Conservation (phyloP, 441 rosid species). For the Populus hybrid region DNA sequence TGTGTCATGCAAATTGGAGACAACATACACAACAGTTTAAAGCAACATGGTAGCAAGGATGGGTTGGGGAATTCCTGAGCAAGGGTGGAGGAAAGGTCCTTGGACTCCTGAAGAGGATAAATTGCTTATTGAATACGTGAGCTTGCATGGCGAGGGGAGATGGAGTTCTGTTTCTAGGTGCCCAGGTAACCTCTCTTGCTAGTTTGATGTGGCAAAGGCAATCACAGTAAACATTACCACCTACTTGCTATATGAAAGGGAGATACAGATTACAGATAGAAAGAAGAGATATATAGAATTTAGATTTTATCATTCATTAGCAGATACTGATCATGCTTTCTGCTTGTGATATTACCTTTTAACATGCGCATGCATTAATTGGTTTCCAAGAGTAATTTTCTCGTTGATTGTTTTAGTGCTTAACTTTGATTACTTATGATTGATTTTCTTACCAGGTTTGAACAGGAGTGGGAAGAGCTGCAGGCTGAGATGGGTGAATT, state of each 20-base stretch:
- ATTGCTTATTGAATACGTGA: slow-evolving; percentile 51
- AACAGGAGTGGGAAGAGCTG: slow-evolving; percentile 79
- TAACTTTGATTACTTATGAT: too few species aligned
- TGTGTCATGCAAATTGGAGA: slow-evolving; percentile 34
- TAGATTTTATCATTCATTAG: too few species aligned
- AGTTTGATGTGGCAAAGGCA: background rate
- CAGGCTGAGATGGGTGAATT: slow-evolving; percentile 86
- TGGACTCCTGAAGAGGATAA: slow-evolving; percentile 78
- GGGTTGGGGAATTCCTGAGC: slow-evolving; percentile 45
- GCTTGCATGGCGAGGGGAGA: slow-evolving; percentile 64
- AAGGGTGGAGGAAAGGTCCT: slow-evolving; percentile 79
- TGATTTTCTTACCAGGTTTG: slow-evolving; percentile 40
- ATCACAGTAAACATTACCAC: too few species aligned
- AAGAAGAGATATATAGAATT: too few species aligned
- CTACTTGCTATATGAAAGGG: too few species aligned
- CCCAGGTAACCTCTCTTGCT: slow-evolving; percentile 39
- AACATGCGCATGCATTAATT: background rate
- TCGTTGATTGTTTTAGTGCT: too few species aligned
- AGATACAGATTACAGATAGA: too few species aligned
- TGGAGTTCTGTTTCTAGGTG: slow-evolving; percentile 62
- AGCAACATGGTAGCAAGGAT: slow-evolving; percentile 23
- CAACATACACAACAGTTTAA: slow-evolving; percentile 9
- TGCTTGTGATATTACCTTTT: too few species aligned
- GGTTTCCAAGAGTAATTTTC: background rate
- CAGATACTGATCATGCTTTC: too few species aligned